Percentiles rank a stretch among this genome's conserved stretches.
Conservation (phyloP, 2,329 filamentous ascomycete species). For the Neoascochyta sp. region DNA sequence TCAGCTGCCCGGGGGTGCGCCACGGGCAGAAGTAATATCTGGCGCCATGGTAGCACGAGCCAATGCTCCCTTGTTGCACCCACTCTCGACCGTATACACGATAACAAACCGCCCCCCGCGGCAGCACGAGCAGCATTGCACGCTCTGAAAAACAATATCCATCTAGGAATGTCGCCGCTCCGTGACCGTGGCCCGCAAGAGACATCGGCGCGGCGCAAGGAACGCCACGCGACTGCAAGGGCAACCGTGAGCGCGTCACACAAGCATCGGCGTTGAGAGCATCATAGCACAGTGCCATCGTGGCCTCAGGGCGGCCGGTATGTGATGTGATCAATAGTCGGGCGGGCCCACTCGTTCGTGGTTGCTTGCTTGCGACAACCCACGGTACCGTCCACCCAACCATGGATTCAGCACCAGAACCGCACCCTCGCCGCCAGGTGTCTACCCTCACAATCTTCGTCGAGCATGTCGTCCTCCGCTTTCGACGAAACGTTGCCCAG, state of each 20-base stretch:
- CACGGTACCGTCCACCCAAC: too few relatives aligned
- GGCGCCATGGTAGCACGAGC: too few relatives aligned
- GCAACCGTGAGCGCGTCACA: constrained; percentile 6
- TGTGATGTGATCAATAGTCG: too few relatives aligned
- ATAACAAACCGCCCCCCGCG: too few relatives aligned
- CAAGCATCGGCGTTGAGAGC: constrained; percentile 6
- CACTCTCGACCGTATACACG: too few relatives aligned
- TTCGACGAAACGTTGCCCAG: constrained; percentile 6
- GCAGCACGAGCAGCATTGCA: constrained; percentile 6
- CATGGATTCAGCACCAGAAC: constrained; percentile 10
- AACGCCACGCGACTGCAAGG: constrained; percentile 11
- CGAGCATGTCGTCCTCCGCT: constrained; percentile 8
- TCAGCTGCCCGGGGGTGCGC: too few relatives aligned
- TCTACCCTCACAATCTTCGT: constrained; percentile 8
- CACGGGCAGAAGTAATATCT: too few relatives aligned
- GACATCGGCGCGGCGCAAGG: constrained; percentile 8
- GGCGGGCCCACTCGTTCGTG: constrained; percentile 4
- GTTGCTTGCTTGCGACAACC: too few relatives aligned
- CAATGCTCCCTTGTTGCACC: too few relatives aligned
- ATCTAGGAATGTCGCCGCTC: constrained; percentile 10
- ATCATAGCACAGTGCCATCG: too few relatives aligned
- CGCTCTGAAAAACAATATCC: constrained; percentile 4
- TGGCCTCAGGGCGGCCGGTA: too few relatives aligned
- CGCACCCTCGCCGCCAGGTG: constrained; percentile 9
- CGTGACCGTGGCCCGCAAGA: constrained; percentile 6